Evolutionary conservation across 2,329 filamentous ascomycete species (phyloP).

Genomic region (Stagonosporopsis chrysanthemi): DNA sequence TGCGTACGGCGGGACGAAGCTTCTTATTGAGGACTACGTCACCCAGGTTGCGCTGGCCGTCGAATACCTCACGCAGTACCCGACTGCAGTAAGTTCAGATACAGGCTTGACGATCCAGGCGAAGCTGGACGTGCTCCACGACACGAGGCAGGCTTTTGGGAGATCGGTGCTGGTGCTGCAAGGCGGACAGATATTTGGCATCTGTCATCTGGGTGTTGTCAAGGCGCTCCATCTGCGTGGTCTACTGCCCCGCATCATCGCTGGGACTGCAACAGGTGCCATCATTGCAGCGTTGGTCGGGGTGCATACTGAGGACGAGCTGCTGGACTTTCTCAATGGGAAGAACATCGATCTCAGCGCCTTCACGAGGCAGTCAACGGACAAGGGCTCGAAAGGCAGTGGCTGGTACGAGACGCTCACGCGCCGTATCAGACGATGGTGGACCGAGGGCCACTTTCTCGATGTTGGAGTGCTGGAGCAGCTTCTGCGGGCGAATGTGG

Average conservation of each 20-base stretch:
- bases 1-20: constrained; percentile 87
- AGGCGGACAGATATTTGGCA: constrained; percentile 87
- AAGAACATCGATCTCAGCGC: constrained; percentile 83
- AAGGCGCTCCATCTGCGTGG: constrained; percentile 84
- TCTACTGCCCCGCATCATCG: constrained; percentile 86
- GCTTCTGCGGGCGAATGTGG: constrained; percentile 83
- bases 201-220: constrained; percentile 89
- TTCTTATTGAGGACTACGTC: constrained; percentile 90
- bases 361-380: constrained; percentile 62
- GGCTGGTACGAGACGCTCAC: constrained; percentile 64
- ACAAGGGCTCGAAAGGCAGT: constrained; percentile 37
- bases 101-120: constrained; percentile 71
- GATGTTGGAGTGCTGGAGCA: constrained; percentile 83
- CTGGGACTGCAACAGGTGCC: constrained; percentile 88
- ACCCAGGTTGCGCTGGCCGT: constrained; percentile 83
- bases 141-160: constrained; percentile 87
- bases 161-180: constrained; percentile 85
- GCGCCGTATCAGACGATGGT: constrained; percentile 73
- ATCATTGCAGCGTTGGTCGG: constrained; percentile 88
- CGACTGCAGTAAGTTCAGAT: constrained; percentile 60
- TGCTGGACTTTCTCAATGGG: constrained; percentile 77
- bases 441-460: constrained; percentile 80
- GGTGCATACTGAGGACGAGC: constrained; percentile 84
- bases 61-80: constrained; percentile 74
- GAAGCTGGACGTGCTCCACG: constrained; percentile 85